Evolutionary conservation across 2,329 filamentous ascomycete genomes (phyloP).

Genomic region (Chaetomiaceae sp.): DNA sequence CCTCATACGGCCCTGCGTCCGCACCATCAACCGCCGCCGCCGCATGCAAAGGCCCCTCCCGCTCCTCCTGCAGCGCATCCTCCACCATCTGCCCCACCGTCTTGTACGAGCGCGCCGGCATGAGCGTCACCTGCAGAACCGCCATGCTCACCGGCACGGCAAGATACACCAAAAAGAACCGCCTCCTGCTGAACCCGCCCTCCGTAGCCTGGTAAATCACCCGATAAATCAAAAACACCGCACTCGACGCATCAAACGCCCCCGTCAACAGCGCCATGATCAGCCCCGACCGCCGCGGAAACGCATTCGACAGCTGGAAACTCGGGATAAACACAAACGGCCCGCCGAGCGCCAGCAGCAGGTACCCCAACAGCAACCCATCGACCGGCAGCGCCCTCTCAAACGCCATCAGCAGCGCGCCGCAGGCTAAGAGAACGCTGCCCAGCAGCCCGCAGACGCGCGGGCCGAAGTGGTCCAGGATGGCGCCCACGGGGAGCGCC

Average conservation of each 20-base stretch:
- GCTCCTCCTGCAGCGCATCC: too few species aligned
- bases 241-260: constrained; percentile 78
- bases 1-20: constrained; percentile 35
- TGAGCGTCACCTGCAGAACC: constrained; percentile 62
- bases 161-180: constrained; percentile 71
- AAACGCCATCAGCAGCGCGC: constrained; percentile 69
- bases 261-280: constrained; percentile 76
- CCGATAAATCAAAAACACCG: constrained; percentile 71
- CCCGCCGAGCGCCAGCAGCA: constrained; percentile 72
- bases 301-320: constrained; percentile 81
- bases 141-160: constrained; percentile 64
- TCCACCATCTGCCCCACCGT: constrained; percentile 78
- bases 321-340: constrained; percentile 79
- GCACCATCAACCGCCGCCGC: constrained; percentile 32
- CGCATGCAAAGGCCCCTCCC: constrained; percentile 40
- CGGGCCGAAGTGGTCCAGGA: constrained; percentile 79
- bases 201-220: constrained; percentile 55
- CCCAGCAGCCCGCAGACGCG: constrained; percentile 70
- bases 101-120: constrained; percentile 76
- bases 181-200: constrained; percentile 55
- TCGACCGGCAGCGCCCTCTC: constrained; percentile 64
- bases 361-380: constrained; percentile 67
- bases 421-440: constrained; percentile 61
- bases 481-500: constrained; percentile 77
- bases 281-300: constrained; percentile 70